Conservation (phyloP, 805 yeast species). For the Ogataea pignaliae region DNA sequence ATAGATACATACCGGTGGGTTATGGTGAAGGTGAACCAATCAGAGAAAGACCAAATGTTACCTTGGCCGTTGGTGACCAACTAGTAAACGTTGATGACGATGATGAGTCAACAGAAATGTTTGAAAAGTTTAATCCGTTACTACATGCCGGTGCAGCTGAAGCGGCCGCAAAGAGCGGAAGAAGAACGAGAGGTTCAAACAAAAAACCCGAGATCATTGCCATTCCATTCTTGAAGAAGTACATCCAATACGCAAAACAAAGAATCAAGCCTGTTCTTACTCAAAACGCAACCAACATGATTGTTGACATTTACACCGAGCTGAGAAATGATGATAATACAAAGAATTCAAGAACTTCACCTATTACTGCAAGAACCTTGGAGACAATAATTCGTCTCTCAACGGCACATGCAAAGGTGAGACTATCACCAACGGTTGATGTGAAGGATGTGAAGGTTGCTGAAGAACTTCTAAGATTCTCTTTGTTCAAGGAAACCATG, state of each 20-base stretch:
- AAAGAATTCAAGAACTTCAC: conserved; percentile 73
- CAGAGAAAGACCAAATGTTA: conserved; percentile 65
- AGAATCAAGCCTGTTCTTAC: conserved; percentile 80
- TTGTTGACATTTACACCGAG: conserved; percentile 74
- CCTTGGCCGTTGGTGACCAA: conserved; percentile 77
- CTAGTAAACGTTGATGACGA: conserved; percentile 41
- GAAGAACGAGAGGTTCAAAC: conserved; percentile 26
- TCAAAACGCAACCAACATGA: conserved; percentile 69
- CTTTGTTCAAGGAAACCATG: conserved; percentile 67
- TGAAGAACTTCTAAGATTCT: conserved; percentile 76
- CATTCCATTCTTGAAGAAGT: conserved; percentile 84
- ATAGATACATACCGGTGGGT: conserved; percentile 83
- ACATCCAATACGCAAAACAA: conserved; percentile 89
- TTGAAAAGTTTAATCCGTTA: conserved; percentile 76
- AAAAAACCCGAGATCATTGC: conserved; percentile 51
- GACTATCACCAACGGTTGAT: conserved; percentile 72
- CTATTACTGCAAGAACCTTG: conserved; percentile 96
- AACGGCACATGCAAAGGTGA: conserved; percentile 96
- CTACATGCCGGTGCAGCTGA: conserved; percentile 73
- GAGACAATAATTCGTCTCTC: conserved; percentile 93
- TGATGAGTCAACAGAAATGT: conserved; percentile 58
- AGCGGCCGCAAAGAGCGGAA: conserved; percentile 27
- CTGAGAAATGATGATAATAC: conserved; percentile 70
- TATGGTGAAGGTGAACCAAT: conserved; percentile 90
- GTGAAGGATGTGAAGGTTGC: conserved; percentile 81